A percentile compares a stretch with the other conserved stretches of the same genome.
These are phyloP conservation scores for Panellus pusillus DNA, from an alignment of 768 basidiomycete genomes.

Conservation along the genomic window DNA sequence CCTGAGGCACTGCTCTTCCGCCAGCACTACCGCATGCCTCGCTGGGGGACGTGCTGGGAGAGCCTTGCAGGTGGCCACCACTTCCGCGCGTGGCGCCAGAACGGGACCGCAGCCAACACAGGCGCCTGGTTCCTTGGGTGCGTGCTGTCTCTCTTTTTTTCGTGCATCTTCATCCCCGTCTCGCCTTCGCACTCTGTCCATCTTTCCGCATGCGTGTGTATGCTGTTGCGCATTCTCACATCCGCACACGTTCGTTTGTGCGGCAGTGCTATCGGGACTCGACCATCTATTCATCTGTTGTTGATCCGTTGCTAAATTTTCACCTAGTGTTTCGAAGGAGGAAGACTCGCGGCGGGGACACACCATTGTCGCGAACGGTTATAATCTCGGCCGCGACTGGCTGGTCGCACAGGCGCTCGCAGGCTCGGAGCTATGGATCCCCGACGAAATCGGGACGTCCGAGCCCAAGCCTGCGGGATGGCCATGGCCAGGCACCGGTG, in stretches of 20 bases:
- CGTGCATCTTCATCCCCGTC: neutral
- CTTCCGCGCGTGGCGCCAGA: slow-evolving; percentile 88
- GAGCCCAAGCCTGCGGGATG: slow-evolving; percentile 9
- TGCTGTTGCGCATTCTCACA: too few relatives aligned
- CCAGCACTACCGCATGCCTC: slow-evolving; percentile 72
- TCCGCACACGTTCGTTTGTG: too few relatives aligned
- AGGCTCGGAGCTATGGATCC: slow-evolving; percentile 11
- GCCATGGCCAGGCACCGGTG: slow-evolving; percentile 48
- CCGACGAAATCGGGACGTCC: neutral
- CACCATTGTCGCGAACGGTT: slow-evolving; percentile 74
- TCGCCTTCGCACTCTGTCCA: too few relatives aligned
- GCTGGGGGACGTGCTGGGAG: slow-evolving; percentile 89
- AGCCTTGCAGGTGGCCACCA: slow-evolving; percentile 84
- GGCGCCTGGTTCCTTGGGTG: slow-evolving; percentile 88
- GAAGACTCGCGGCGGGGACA: slow-evolving; percentile 67
- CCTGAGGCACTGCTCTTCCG: slow-evolving; percentile 71
- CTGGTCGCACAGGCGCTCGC: slow-evolving; percentile 63
- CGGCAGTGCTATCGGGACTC: too few relatives aligned
- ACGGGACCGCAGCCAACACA: slow-evolving; percentile 67
- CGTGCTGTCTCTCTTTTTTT: slow-evolving; percentile 22
- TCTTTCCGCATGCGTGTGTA: too few relatives aligned
- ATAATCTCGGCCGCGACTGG: slow-evolving; percentile 78
- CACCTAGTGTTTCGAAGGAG: slow-evolving; percentile 70
- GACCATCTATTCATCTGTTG: too few relatives aligned
- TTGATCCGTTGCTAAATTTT: too few relatives aligned